phyloP scores from a whole-genome alignment of 2,329 filamentous ascomycete species.

The Alternaria postmessia region DNA sequence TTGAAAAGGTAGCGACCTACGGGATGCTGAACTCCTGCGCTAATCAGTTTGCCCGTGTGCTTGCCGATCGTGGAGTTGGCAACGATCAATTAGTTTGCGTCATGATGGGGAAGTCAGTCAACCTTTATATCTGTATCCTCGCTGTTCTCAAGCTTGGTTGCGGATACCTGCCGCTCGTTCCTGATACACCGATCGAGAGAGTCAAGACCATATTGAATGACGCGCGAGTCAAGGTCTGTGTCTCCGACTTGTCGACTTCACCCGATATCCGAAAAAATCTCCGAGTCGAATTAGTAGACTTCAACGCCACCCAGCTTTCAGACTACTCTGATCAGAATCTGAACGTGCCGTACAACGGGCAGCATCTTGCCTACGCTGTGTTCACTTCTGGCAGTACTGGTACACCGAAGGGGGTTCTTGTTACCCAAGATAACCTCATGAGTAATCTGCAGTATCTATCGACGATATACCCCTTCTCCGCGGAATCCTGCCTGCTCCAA shows the following conservation, averaged over 20 bases:
- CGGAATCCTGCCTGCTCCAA: slow-evolving; percentile 72
- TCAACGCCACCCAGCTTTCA: slow-evolving; percentile 42
- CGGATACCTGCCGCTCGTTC: slow-evolving; percentile 81
- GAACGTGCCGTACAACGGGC: slow-evolving; percentile 51
- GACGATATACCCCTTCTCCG: slow-evolving; percentile 68
- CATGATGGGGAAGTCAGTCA: slow-evolving; percentile 77
- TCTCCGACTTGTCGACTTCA: slow-evolving; percentile 48
- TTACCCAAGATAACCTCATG: slow-evolving; percentile 78
- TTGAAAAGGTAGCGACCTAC: slow-evolving; percentile 66
- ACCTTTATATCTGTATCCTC: slow-evolving; percentile 77
- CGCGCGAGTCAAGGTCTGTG: slow-evolving; percentile 60
- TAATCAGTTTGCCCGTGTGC: slow-evolving; percentile 68
- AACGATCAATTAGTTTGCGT: slow-evolving; percentile 72
- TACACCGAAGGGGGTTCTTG: slow-evolving; percentile 77
- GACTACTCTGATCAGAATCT: slow-evolving; percentile 50
- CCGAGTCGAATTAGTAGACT: slow-evolving; percentile 32
- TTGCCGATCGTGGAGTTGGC: slow-evolving; percentile 59
- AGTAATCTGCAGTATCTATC: slow-evolving; percentile 76
- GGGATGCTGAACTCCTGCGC: slow-evolving; percentile 67
- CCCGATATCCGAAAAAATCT: slow-evolving; percentile 11
- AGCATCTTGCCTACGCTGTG: slow-evolving; percentile 75
- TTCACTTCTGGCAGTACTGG: slow-evolving; percentile 88
- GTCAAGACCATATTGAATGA: slow-evolving; percentile 69
- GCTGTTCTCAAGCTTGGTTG: slow-evolving; percentile 77
- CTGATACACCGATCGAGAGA: slow-evolving; percentile 71